Conservation (phyloP, 176 grass and related monocot genomes). For the barley (Hordeum vulgare) region DNA sequence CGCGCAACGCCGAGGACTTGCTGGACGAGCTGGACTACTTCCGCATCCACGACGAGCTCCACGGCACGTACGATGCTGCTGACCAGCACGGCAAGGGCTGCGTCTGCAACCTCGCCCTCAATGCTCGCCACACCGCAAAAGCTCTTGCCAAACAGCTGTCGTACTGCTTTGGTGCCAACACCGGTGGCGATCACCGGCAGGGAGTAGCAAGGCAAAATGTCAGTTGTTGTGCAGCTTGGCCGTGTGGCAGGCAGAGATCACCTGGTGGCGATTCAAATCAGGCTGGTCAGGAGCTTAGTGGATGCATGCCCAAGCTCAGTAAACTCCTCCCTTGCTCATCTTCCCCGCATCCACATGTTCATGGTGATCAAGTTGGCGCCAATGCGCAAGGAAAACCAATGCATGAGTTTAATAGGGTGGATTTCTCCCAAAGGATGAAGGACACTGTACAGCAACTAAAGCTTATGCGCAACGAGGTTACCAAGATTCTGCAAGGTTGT, state of each 20-base stretch:
- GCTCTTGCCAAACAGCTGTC: background rate
- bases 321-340: background rate
- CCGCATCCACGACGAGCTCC: background rate
- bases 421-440: too few species aligned
- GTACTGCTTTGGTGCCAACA: too few species aligned
- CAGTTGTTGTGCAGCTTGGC: background rate
- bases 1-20: background rate
- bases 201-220: background rate
- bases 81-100: background rate
- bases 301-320: background rate
- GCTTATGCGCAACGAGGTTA: too few species aligned
- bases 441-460: fast-evolving
- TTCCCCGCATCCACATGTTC: too few species aligned
- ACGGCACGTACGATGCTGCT: too few species aligned
- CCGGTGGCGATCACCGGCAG: too few species aligned
- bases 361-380: too few species aligned
- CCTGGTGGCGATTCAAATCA: background rate
- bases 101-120: background rate
- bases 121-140: background rate
- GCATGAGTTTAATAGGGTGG: too few species aligned
- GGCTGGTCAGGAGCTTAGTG: too few species aligned
- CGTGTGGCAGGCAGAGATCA: background rate
- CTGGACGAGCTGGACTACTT: background rate
- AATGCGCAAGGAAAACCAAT: too few species aligned
- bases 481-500: too few species aligned